phyloP scores from a whole-genome alignment of 371 early-diverging fungal genomes.

The Saksenaea oblongispora region DNA sequence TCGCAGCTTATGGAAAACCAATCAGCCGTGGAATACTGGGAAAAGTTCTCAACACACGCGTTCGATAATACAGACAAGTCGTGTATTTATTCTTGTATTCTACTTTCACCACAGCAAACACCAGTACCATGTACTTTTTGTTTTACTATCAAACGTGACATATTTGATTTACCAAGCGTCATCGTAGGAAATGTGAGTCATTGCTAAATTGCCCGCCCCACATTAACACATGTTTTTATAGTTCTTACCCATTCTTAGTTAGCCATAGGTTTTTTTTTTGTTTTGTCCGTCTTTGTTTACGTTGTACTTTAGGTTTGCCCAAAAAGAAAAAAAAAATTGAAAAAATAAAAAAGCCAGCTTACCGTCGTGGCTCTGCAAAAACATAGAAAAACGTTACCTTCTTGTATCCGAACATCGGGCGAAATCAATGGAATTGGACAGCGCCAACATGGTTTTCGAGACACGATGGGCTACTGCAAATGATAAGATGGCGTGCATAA shows the following conservation, averaged over 20 bases:
- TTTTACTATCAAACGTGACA: slow-evolving; percentile 91
- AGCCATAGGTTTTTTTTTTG: slow-evolving; percentile 8
- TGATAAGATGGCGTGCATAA: too few species aligned
- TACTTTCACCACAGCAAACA: slow-evolving; percentile 67
- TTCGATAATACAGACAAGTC: slow-evolving; percentile 88
- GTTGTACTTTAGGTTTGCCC: not conserved
- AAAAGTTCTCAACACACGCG: slow-evolving; percentile 84
- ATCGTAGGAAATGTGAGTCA: slow-evolving; percentile 75
- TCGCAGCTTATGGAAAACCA: slow-evolving; percentile 85
- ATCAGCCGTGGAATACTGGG: slow-evolving; percentile 93
- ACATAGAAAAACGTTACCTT: too few species aligned
- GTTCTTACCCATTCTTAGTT: slow-evolving; percentile 53
- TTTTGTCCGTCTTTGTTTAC: not conserved
- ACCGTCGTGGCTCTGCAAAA: too few species aligned
- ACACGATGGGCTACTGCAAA: too few species aligned
- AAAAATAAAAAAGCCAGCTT: too few species aligned
- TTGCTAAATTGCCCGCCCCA: not conserved
- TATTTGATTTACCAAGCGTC: slow-evolving; percentile 90
- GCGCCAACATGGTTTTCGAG: too few species aligned
- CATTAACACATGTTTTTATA: slow-evolving; percentile 7
- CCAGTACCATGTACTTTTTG: slow-evolving; percentile 88
- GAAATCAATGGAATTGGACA: too few species aligned
- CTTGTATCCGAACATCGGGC: too few species aligned
- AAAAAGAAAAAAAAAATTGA: not conserved
- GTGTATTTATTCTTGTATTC: slow-evolving; percentile 73